A percentile compares a stretch with the other conserved stretches of the same genome.
Conservation (phyloP, 2,329 filamentous ascomycete genomes). For the Lecanosticta acicola region DNA sequence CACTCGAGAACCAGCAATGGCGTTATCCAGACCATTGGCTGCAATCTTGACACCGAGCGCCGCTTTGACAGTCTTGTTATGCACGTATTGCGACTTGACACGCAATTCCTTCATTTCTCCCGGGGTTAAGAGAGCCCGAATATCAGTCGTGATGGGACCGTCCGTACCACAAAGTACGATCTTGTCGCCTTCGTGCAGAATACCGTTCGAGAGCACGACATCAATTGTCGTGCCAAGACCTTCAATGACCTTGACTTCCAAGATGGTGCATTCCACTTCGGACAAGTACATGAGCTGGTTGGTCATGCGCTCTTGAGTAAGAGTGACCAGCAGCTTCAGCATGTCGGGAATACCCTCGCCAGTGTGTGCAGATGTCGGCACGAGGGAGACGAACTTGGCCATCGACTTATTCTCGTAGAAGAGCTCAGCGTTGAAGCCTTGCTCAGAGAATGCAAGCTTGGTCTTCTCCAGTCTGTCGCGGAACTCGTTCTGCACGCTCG, state of each 20-base stretch:
- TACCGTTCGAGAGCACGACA: constrained; percentile 92
- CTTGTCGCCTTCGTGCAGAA: constrained; percentile 86
- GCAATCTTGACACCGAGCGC: constrained; percentile 98
- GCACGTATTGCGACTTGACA: constrained; percentile 92
- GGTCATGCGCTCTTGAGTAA: constrained; percentile 97
- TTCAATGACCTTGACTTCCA: constrained; percentile 98
- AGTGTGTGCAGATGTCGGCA: constrained; percentile 96
- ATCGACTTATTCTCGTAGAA: constrained; percentile 98
- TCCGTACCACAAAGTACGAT: constrained; percentile 96
- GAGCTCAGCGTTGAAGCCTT: constrained; percentile 95
- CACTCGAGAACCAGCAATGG: constrained; percentile 91
- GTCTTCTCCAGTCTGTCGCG: constrained; percentile 81
- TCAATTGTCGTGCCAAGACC: constrained; percentile 98
- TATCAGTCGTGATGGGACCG: constrained; percentile 89
- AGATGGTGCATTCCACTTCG: constrained; percentile 93
- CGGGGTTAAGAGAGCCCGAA: constrained; percentile 87
- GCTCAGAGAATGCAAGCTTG: constrained; percentile 89
- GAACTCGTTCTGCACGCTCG: constrained; percentile 92
- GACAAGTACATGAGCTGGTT: constrained; percentile 96
- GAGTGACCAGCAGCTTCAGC: constrained; percentile 86
- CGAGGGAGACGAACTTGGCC: constrained; percentile 88
- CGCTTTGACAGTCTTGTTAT: constrained; percentile 99
- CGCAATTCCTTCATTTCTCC: constrained; percentile 89
- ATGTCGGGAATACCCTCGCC: constrained; percentile 98
- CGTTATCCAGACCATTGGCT: constrained; percentile 88